Percentiles rank a stretch among this genome's conserved stretches.
Evolutionary conservation across 1,284 basidiomycete species (phyloP).

Genomic region (Ganoderma sinense): DNA sequence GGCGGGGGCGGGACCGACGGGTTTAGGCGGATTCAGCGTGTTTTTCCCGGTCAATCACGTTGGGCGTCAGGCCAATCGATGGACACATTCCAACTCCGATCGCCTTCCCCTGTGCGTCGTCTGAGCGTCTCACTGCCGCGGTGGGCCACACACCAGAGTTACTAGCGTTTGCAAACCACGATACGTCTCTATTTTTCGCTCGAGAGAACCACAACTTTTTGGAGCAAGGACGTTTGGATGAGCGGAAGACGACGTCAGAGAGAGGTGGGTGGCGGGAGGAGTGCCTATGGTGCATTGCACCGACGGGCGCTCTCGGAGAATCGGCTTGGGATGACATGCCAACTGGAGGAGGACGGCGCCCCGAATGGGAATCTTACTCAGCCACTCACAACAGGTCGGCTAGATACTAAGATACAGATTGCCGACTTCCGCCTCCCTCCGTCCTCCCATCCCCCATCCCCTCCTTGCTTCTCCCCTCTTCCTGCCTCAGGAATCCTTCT

Average conservation of each 20-base stretch:
- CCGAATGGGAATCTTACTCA: slow-evolving; percentile 18
- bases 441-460: slow-evolving; percentile 14
- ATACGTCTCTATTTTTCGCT: neutral
- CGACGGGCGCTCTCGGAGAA: neutral
- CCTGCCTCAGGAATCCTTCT: neutral
- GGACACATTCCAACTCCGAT: neutral
- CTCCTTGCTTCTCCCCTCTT: slow-evolving; percentile 6
- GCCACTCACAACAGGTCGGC: slow-evolving; percentile 9
- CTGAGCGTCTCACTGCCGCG: no score
- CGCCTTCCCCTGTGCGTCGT: neutral
- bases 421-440: neutral
- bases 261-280: neutral
- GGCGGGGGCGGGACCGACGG: neutral
- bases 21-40: neutral
- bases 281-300: neutral
- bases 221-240: neutral
- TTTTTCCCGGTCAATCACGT: neutral
- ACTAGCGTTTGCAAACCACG: neutral
- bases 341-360: slow-evolving; percentile 2
- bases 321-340: no score
- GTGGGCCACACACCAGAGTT: no score
- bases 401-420: slow-evolving; percentile 23
- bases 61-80: neutral
- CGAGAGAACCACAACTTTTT: no score
- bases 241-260: slow-evolving; percentile 10